Conservation (phyloP, 306 rosid species). For the Macrotyloma uniflorum region DNA sequence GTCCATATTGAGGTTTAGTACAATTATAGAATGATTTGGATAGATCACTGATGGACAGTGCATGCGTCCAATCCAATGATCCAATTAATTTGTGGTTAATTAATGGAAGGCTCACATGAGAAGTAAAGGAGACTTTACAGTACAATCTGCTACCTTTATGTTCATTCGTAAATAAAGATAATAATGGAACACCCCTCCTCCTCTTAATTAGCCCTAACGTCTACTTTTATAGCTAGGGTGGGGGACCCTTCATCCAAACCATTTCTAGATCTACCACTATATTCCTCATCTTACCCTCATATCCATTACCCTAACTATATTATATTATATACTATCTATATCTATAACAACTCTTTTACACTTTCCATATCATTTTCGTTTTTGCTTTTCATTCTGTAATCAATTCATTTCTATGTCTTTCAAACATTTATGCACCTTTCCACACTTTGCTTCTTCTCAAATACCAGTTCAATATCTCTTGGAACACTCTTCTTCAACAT, state of each 20-base stretch:
- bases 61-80: constrained; percentile 50
- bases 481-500: too few relatives aligned
- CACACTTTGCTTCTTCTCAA: too few relatives aligned
- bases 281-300: not conserved
- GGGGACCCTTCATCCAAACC: constrained; percentile 31
- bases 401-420: too few relatives aligned
- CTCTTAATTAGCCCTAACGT: constrained; percentile 48
- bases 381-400: too few relatives aligned
- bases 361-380: too few relatives aligned
- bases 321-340: too few relatives aligned
- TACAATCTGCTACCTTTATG: constrained; percentile 39
- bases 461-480: too few relatives aligned
- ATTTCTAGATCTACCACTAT: not conserved
- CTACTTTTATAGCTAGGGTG: constrained; percentile 44
- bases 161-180: constrained; percentile 29
- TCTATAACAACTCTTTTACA: too few relatives aligned
- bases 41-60: constrained; percentile 50
- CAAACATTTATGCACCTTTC: too few relatives aligned
- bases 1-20: constrained; percentile 44
- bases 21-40: constrained; percentile 52
- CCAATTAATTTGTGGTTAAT: constrained; percentile 39
- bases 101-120: constrained; percentile 33
- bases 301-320: too few relatives aligned
- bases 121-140: constrained; percentile 44
- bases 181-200: constrained; percentile 1